These are phyloP conservation scores for Brettanomyces sp. DNA, from an alignment of 805 yeast species.

Conservation along the genomic window DNA sequence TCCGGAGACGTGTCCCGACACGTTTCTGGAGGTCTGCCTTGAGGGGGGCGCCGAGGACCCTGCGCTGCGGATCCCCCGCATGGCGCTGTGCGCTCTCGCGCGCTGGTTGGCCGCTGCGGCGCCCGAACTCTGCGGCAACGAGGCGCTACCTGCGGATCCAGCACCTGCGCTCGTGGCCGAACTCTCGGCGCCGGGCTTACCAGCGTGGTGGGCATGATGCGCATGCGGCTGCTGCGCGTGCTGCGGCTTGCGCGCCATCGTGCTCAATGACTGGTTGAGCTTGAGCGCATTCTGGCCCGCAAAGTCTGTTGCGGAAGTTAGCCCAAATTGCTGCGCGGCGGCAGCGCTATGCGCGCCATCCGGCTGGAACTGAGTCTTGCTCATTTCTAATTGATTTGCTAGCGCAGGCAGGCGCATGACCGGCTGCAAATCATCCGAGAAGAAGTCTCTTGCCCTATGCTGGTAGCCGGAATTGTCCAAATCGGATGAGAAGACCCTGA, in stretches of 20 bases:
- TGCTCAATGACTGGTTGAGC: neutral
- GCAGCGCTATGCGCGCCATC: neutral
- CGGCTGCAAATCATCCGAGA: conserved; percentile 9
- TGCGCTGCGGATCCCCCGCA: conserved; percentile 17
- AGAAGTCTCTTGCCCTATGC: conserved; percentile 3
- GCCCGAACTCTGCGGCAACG: conserved; percentile 1
- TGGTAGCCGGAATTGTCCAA: conserved; percentile 13
- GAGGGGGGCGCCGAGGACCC: too few relatives aligned
- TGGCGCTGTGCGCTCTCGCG: neutral
- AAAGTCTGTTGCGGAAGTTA: too few relatives aligned
- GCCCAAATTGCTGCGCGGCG: neutral
- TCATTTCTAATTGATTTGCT: neutral
- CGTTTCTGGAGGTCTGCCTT: neutral
- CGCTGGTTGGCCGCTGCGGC: neutral
- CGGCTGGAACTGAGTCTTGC: neutral
- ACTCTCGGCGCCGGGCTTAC: neutral
- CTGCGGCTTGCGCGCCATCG: neutral
- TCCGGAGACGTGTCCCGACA: neutral
- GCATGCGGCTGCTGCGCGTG: neutral
- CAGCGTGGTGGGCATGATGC: neutral
- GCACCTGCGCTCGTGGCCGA: neutral
- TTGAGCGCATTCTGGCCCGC: neutral
- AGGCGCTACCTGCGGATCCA: neutral
- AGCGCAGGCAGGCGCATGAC: conserved; percentile 14
- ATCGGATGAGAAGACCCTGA: conserved; percentile 22